Evolutionary conservation across 257 asterid genomes (phyloP).

Genomic region (Solanum sparsipilum): DNA sequence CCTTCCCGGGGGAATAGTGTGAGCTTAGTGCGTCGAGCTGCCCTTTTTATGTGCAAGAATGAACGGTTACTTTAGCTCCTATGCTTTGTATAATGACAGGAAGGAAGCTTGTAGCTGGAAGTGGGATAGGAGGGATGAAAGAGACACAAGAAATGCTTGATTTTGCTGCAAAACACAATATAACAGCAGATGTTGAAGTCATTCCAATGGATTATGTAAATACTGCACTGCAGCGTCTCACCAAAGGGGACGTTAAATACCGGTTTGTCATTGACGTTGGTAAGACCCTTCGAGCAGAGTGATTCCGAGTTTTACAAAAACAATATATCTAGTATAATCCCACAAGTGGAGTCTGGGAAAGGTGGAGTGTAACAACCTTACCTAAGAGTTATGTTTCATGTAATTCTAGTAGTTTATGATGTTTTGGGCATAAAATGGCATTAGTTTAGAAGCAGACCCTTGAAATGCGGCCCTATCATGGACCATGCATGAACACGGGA

Average conservation of each 20-base stretch:
- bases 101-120: slow-evolving; percentile 5
- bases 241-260: neutral
- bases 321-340: neutral
- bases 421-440: neutral
- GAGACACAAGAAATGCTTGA: slow-evolving; percentile 9
- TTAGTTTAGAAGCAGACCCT: neutral
- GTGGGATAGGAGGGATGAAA: slow-evolving; percentile 9
- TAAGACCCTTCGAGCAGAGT: neutral
- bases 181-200: slow-evolving; percentile 9
- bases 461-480: neutral
- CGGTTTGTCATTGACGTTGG: slow-evolving; percentile 31
- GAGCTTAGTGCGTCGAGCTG: neutral
- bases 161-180: slow-evolving; percentile 1
- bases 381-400: neutral
- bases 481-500: neutral
- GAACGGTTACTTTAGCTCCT: neutral
- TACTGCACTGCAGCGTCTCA: slow-evolving; percentile 3
- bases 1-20: accelerated
- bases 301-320: neutral
- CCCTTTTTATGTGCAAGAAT: neutral
- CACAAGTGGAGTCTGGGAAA: neutral
- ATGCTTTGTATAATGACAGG: neutral
- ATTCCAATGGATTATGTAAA: slow-evolving; percentile 4
- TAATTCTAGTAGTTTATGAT: neutral
- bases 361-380: neutral